Percentiles rank a stretch among this genome's conserved stretches.
Evolutionary conservation across 345 rosid genomes (phyloP).

Genomic region (Citrus medica): DNA sequence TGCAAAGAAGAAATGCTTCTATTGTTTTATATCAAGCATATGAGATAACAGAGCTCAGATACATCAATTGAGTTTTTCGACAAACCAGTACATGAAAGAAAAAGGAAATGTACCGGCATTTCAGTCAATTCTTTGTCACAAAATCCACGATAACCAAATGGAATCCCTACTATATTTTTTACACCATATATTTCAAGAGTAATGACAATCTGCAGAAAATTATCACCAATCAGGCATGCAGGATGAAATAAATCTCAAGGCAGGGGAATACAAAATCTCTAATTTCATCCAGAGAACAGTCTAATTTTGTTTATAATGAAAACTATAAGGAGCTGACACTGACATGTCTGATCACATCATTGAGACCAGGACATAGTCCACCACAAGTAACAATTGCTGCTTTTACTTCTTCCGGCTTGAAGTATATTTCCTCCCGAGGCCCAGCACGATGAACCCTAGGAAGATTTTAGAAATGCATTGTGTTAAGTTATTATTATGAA

Average conservation of each 20-base stretch:
- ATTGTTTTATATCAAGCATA: background rate
- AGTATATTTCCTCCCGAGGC: slow-evolving; percentile 84
- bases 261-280: background rate
- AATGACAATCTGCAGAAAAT: slow-evolving; percentile 73
- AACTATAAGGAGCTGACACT: slow-evolving; percentile 15
- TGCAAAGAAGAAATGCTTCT: background rate
- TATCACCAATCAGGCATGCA: background rate
- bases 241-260: slow-evolving; percentile 5
- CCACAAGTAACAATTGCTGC: slow-evolving; percentile 96
- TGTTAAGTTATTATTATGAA: background rate
- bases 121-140: slow-evolving; percentile 63
- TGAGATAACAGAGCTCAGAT: background rate
- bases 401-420: slow-evolving; percentile 83
- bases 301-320: background rate
- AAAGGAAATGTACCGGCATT: slow-evolving; percentile 55
- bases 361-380: slow-evolving; percentile 95
- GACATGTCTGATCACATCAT: slow-evolving; percentile 91
- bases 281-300: background rate
- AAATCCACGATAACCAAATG: slow-evolving; percentile 94
- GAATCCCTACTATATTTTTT: slow-evolving; percentile 89
- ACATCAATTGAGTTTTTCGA: background rate
- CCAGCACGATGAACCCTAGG: slow-evolving; percentile 94
- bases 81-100: slow-evolving; percentile 10
- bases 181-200: slow-evolving; percentile 97
- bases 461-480: slow-evolving; percentile 11